These are phyloP conservation scores for Fragilaria radians DNA, from an alignment of 108 stramenopile genomes.

Conservation along the genomic window DNA sequence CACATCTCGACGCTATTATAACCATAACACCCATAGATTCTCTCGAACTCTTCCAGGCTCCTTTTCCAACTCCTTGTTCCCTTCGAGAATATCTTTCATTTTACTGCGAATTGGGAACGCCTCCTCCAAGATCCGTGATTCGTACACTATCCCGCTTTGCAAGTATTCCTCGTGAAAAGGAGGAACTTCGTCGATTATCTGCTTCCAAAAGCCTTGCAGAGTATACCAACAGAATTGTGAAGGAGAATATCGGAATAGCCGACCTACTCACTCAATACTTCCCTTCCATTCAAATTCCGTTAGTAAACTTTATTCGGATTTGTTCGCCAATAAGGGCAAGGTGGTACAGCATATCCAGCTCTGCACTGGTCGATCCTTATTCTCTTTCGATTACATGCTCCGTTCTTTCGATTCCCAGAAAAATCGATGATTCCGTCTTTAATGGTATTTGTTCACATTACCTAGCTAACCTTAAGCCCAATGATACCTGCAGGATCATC, in stretches of 20 bases:
- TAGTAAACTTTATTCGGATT: neutral
- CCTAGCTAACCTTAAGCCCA: neutral
- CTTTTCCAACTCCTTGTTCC: neutral
- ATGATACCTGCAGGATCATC: neutral
- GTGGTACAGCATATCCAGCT: neutral
- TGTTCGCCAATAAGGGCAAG: neutral
- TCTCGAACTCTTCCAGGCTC: neutral
- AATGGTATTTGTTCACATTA: neutral
- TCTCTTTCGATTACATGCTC: neutral
- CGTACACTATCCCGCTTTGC: neutral
- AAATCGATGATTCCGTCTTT: neutral
- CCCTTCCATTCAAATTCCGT: constrained; percentile 1
- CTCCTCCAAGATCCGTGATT: neutral
- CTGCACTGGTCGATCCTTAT: neutral
- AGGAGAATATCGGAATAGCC: neutral
- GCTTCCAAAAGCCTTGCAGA: neutral
- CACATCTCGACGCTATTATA: neutral
- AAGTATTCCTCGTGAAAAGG: neutral
- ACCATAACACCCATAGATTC: neutral
- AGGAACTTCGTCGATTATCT: neutral
- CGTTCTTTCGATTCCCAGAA: neutral
- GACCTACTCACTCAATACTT: neutral
- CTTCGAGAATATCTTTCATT: neutral
- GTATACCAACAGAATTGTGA: neutral
- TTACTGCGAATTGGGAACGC: neutral